Conservation (phyloP, 106 monocot species). For the Acorus calamus region DNA sequence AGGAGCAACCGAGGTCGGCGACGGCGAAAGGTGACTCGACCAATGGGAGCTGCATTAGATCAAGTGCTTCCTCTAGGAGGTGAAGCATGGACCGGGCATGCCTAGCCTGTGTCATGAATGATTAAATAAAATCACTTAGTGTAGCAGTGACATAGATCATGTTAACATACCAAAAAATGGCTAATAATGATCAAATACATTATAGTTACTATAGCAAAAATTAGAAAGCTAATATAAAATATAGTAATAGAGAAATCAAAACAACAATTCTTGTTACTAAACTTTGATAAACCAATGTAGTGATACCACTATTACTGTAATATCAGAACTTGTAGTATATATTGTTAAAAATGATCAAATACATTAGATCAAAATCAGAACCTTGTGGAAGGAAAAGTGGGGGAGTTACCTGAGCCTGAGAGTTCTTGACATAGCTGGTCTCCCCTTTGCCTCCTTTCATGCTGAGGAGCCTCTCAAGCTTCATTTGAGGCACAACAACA, state of each 20-base stretch:
- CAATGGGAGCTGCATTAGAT: constrained; percentile 3
- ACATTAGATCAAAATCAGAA: not conserved
- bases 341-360: no score
- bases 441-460: constrained; percentile 33
- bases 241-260: no score
- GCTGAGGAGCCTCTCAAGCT: constrained; percentile 23
- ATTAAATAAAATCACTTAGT: no score
- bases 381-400: not conserved
- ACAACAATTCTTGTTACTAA: no score
- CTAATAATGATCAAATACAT: no score
- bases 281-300: no score
- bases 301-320: no score
- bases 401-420: constrained; percentile 26
- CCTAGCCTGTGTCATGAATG: constrained; percentile 9
- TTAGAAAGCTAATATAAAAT: no score
- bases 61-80: constrained; percentile 13
- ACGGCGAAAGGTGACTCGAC: constrained; percentile 2
- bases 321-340: no score
- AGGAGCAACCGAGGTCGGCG: constrained; percentile 36
- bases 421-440: constrained; percentile 28
- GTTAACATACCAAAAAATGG: no score
- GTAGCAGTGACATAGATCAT: no score
- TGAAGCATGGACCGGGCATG: constrained; percentile 14
- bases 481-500: constrained; percentile 7
- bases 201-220: no score